Base-by-base conservation (phyloP, 2,329 filamentous ascomycete genomes). In the Fusarium sp. region DNA sequence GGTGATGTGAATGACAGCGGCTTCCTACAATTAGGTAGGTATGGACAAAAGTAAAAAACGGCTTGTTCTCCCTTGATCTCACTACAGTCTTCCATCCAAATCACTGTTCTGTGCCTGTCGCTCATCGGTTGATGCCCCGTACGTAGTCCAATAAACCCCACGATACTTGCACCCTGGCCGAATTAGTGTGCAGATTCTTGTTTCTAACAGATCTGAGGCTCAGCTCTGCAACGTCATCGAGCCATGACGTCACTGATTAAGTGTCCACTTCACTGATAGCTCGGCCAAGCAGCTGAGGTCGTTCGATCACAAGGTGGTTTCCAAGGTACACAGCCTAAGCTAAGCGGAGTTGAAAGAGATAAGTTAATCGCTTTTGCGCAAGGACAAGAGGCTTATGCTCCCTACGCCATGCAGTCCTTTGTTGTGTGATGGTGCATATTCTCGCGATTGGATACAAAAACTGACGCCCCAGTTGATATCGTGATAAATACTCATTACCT, bases 221-320 rank as follows among this genome's bases (percentile, higher is more conserved):
- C 30, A 50, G n/a, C 18, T 42, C 14, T 38, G 41, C 55, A 34
- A 62, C 62, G 68, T 71, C 68, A 72, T 72, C 45, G 17, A 24
- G 20, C 22, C 30, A 54, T 74, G 72, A 74, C 62, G 72, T 74
- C 72, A 72, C 36, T 30, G 18, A 18, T 24, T n/a, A 34, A 42
- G n/a, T 44, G 24, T 38, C 52, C 62, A 47, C 45, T 56, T 42
- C 18, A 34, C 45, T 34, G 28, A 48, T 32, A 59, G 26, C 44
- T 56, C 26, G 34, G 34, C 34, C 44, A 67, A 45, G 18, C 36
- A 32, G 32, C 26, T 55, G 36, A 55, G 36, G 34, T 41, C 26
- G 26, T 68, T 44, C 26, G 30, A 24, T 65, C 51, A 65, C 28
- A n/a, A 57, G 26, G 26, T 47, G 24, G 30, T 34, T 26, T 24